Conservation (phyloP, 805 yeast genomes). For the Dipodascus albidus region DNA sequence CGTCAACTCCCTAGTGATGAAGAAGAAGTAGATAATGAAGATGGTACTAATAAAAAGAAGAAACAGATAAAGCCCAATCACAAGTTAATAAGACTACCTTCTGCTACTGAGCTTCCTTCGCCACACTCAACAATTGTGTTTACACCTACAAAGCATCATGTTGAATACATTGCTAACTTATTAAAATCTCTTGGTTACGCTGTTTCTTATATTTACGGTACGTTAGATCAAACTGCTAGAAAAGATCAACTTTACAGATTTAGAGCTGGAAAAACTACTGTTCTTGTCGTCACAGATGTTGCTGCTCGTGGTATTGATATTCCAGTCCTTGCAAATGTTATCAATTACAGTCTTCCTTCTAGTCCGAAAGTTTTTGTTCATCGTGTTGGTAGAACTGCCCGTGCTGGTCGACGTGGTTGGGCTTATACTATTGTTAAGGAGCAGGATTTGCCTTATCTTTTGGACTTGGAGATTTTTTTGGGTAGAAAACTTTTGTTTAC, state of each 20-base stretch:
- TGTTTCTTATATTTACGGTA: slow-evolving; percentile 83
- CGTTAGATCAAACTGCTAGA: slow-evolving; percentile 92
- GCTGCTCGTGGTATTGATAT: slow-evolving; percentile 97
- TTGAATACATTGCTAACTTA: slow-evolving; percentile 70
- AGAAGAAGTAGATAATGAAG: slow-evolving; percentile 31
- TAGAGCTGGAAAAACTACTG: slow-evolving; percentile 67
- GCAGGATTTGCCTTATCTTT: slow-evolving; percentile 75
- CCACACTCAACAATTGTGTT: slow-evolving; percentile 81
- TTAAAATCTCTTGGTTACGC: slow-evolving; percentile 74
- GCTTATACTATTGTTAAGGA: slow-evolving; percentile 85
- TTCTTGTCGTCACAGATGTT: slow-evolving; percentile 93
- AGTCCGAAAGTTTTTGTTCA: slow-evolving; percentile 91
- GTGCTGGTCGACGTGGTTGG: slow-evolving; percentile 98
- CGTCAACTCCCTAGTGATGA: slow-evolving; percentile 31
- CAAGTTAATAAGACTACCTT: slow-evolving; percentile 50
- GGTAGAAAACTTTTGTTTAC: slow-evolving; percentile 64
- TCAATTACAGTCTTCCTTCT: slow-evolving; percentile 82
- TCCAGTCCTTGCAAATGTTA: slow-evolving; percentile 89
- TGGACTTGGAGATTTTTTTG: slow-evolving; percentile 81
- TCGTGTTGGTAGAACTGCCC: slow-evolving; percentile 98
- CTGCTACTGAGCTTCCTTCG: slow-evolving; percentile 77
- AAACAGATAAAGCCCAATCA: slow-evolving; percentile 26
- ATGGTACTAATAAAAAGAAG: slow-evolving; percentile 10
- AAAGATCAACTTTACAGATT: slow-evolving; percentile 77
- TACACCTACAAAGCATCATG: slow-evolving; percentile 97